Percentiles rank a stretch among this genome's conserved stretches.
Evolutionary conservation across 441 rosid genomes (phyloP).

Genomic region (Populus trichocarpa): DNA sequence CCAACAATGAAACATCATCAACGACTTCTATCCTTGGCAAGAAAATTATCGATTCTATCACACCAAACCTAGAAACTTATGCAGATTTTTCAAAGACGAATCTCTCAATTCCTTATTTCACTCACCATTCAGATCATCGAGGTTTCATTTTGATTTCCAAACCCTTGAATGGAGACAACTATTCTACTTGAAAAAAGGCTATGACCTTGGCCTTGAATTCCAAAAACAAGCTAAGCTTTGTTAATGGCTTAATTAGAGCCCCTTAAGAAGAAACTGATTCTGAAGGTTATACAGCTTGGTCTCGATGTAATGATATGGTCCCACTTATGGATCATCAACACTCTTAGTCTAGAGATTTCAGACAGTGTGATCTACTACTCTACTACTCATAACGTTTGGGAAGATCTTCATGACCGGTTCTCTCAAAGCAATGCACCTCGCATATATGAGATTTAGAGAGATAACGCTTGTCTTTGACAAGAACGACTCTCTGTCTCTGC

Average conservation of each 20-base stretch:
- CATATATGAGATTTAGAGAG: background rate
- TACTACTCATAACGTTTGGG: background rate
- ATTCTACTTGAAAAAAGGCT: too few species aligned
- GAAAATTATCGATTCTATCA: too few species aligned
- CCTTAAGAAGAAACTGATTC: background rate
- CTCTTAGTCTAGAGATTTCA: background rate
- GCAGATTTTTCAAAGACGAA: too few species aligned
- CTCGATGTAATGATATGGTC: background rate
- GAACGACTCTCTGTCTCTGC: background rate
- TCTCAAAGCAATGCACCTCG: background rate
- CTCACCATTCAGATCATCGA: too few species aligned
- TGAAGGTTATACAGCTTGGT: background rate
- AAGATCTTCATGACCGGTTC: background rate
- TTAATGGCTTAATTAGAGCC: background rate
- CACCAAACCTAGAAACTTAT: too few species aligned
- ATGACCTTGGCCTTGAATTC: too few species aligned
- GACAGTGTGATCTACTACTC: background rate
- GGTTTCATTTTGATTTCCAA: too few species aligned
- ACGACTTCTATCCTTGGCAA: too few species aligned
- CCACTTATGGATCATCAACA: background rate
- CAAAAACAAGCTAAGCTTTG: fast-evolving
- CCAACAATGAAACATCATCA: too few species aligned
- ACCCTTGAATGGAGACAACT: too few species aligned
- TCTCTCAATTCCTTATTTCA: too few species aligned
- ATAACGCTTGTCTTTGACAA: background rate